Evolutionary conservation across 176 grass and related monocot species (phyloP).

Genomic region (Chrysopogon serrulatus): DNA sequence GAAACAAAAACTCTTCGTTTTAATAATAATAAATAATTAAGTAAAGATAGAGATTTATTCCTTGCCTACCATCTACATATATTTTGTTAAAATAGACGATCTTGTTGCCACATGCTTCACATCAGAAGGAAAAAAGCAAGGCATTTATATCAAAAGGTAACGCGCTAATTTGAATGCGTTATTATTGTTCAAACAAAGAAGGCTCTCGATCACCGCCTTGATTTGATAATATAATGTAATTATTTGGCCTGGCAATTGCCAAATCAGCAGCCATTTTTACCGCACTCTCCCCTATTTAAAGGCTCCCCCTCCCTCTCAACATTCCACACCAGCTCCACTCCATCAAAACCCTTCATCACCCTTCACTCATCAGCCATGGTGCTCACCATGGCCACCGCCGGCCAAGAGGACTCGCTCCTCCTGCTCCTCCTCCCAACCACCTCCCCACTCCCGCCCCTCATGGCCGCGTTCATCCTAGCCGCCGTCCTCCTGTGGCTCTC

Average conservation of each 20-base stretch:
- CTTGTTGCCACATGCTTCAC: background rate
- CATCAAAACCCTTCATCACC: background rate
- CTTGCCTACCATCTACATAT: no score
- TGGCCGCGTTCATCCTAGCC: slow-evolving; percentile 26
- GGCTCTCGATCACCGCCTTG: background rate
- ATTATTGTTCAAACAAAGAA: background rate
- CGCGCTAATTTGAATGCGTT: background rate
- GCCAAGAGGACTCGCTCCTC: slow-evolving; percentile 36
- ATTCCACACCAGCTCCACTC: background rate
- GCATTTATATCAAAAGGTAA: background rate
- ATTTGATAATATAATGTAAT: background rate
- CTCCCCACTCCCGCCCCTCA: slow-evolving; percentile 10
- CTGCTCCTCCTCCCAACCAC: slow-evolving; percentile 18
- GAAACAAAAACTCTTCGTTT: no score
- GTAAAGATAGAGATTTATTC: no score
- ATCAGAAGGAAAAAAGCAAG: background rate
- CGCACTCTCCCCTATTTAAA: slow-evolving; percentile 11
- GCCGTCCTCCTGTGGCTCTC: slow-evolving; percentile 31
- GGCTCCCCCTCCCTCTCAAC: background rate
- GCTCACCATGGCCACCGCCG: background rate
- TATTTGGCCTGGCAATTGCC: background rate
- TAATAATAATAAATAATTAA: no score
- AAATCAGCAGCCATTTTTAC: background rate
- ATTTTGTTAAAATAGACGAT: background rate
- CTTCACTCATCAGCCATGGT: slow-evolving; percentile 8